These are phyloP conservation scores for Boletus subcaerulescens DNA, from an alignment of 768 basidiomycete genomes.

Conservation along the genomic window DNA sequence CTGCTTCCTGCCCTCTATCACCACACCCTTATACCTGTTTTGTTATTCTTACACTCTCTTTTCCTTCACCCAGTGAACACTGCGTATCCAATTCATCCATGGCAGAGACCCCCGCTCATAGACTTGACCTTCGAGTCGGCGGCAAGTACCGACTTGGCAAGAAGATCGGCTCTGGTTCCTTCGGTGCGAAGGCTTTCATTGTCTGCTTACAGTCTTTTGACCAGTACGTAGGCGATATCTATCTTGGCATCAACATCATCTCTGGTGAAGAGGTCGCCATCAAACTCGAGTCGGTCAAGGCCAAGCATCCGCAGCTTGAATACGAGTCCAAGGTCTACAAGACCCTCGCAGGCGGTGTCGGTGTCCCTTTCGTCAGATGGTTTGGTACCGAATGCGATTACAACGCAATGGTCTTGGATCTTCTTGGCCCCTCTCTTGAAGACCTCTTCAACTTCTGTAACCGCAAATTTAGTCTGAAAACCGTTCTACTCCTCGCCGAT, in stretches of 20 bases:
- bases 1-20: slow-evolving; percentile 27
- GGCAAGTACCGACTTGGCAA: slow-evolving; percentile 98
- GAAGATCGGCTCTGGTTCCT: slow-evolving; percentile 99
- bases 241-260: slow-evolving; percentile 99
- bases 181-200: slow-evolving; percentile 58
- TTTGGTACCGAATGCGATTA: slow-evolving; percentile 96
- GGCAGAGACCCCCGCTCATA: slow-evolving; percentile 69
- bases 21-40: slow-evolving; percentile 12
- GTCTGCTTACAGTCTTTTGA: slow-evolving; percentile 4
- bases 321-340: slow-evolving; percentile 96
- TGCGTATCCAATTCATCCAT: slow-evolving; percentile 36
- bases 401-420: slow-evolving; percentile 99
- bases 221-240: slow-evolving; percentile 79
- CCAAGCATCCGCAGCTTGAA: slow-evolving; percentile 99
- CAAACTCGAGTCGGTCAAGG: slow-evolving; percentile 99
- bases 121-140: slow-evolving; percentile 85
- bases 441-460: slow-evolving; percentile 95
- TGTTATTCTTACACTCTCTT: slow-evolving; percentile 12
- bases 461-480: slow-evolving; percentile 97
- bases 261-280: slow-evolving; percentile 99
- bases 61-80: slow-evolving; percentile 11
- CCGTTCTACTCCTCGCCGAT: slow-evolving; percentile 92
- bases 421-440: slow-evolving; percentile 88
- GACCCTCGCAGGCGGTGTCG: slow-evolving; percentile 98
- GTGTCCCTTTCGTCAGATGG: slow-evolving; percentile 97